Conservation (phyloP, 768 basidiomycete genomes). For the Trametes elegans region DNA sequence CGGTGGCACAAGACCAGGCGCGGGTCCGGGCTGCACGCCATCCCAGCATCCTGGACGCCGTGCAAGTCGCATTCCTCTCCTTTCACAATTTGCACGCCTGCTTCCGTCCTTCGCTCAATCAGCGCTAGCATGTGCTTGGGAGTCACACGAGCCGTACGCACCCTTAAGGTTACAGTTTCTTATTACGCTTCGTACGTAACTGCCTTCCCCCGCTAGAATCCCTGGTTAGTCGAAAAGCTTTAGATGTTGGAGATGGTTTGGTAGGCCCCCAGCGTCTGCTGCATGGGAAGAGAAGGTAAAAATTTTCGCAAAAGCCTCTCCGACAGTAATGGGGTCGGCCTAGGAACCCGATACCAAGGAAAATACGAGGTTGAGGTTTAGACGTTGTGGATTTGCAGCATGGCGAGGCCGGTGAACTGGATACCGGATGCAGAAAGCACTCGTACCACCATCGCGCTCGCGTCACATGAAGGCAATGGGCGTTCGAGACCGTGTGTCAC, state of each 20-base stretch:
- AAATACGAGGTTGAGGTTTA: conserved; percentile 7
- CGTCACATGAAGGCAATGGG: neutral
- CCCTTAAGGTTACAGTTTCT: neutral
- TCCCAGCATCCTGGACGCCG: neutral
- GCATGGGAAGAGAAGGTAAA: neutral
- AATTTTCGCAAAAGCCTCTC: conserved; percentile 4
- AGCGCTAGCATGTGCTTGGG: neutral
- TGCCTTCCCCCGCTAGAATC: neutral
- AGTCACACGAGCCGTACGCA: conserved; percentile 15
- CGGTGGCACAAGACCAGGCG: conserved; percentile 8
- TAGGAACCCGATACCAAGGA: conserved; percentile 14
- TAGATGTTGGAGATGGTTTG: neutral
- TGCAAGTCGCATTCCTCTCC: neutral
- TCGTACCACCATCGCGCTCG: neutral
- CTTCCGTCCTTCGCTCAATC: neutral
- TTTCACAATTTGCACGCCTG: conserved; percentile 1
- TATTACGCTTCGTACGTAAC: neutral
- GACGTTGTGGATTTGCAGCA: conserved; percentile 2
- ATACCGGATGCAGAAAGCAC: neutral
- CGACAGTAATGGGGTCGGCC: neutral
- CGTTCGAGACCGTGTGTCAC: neutral
- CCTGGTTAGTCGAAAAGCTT: neutral
- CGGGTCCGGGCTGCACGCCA: neutral
- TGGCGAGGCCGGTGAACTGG: neutral
- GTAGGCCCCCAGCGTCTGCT: neutral